Evolutionary conservation across 116 monocot species (phyloP).

Genomic region (Phalaenopsis hybrid): DNA sequence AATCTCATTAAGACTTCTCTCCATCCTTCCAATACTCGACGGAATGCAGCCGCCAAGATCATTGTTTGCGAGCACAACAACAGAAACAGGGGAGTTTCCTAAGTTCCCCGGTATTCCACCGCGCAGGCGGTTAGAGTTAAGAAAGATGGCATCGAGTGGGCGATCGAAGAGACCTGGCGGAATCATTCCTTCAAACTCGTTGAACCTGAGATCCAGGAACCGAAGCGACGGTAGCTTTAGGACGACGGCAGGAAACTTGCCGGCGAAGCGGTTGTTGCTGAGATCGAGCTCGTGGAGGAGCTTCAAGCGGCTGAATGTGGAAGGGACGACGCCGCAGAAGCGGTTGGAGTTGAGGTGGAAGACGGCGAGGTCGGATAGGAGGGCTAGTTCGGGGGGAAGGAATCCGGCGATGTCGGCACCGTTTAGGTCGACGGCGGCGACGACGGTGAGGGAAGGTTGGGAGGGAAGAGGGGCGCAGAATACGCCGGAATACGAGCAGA

Average conservation of each 20-base stretch:
- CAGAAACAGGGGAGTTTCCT: slow-evolving; percentile 51
- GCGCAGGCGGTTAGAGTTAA: slow-evolving; percentile 59
- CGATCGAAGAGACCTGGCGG: slow-evolving; percentile 41
- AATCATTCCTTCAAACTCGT: slow-evolving; percentile 47
- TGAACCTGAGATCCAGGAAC: slow-evolving; percentile 58
- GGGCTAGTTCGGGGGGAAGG: slow-evolving; percentile 35
- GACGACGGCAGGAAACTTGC: slow-evolving; percentile 40
- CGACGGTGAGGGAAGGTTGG: slow-evolving; percentile 11
- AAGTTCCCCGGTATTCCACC: slow-evolving; percentile 48
- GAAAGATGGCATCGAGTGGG: slow-evolving; percentile 57
- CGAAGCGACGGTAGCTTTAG: slow-evolving; percentile 36
- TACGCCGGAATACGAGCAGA: slow-evolving; percentile 22
- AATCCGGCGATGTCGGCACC: slow-evolving; percentile 42
- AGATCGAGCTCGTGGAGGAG: slow-evolving; percentile 63
- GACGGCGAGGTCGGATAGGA: slow-evolving; percentile 40
- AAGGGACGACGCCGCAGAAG: slow-evolving; percentile 39
- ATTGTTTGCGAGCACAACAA: slow-evolving; percentile 61
- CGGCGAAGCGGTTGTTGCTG: slow-evolving; percentile 67
- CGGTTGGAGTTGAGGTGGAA: slow-evolving; percentile 56
- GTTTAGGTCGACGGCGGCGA: slow-evolving; percentile 45
- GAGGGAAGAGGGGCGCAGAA: slow-evolving; percentile 14
- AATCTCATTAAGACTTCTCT: slow-evolving; percentile 46
- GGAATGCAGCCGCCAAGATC: slow-evolving; percentile 57
- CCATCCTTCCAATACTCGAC: slow-evolving; percentile 53
- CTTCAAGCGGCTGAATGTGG: slow-evolving; percentile 13